Percentiles rank a stretch among this genome's conserved stretches.
These are phyloP conservation scores for Castanopsis chinensis DNA, from an alignment of 306 rosid genomes.

Conservation along the genomic window DNA sequence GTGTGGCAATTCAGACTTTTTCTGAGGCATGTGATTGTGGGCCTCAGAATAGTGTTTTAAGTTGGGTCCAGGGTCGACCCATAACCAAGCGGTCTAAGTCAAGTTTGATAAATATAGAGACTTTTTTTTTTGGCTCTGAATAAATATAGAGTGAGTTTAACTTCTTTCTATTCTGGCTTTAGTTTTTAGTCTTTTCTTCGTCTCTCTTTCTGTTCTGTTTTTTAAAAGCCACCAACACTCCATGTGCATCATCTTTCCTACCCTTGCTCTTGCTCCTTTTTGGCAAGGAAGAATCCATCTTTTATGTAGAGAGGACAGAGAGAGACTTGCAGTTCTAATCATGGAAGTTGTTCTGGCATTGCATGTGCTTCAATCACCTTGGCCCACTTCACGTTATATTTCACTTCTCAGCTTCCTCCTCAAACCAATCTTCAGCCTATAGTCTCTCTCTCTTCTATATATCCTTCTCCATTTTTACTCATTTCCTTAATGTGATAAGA, in stretches of 20 bases:
- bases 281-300: conserved; percentile 52
- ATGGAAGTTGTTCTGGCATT: conserved; percentile 82
- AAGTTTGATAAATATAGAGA: neutral
- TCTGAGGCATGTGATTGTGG: conserved; percentile 50
- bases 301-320: conserved; percentile 29
- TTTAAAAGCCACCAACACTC: conserved; percentile 50
- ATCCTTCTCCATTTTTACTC: neutral
- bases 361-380: conserved; percentile 73
- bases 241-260: conserved; percentile 68
- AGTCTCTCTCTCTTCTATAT: neutral
- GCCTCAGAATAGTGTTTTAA: conserved; percentile 14
- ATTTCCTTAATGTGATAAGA: conserved; percentile 13
- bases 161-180: conserved; percentile 17
- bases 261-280: conserved; percentile 48
- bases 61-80: conserved; percentile 8
- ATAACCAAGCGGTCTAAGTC: neutral
- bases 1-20: conserved; percentile 23
- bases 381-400: conserved; percentile 55
- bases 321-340: conserved; percentile 44
- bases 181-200: conserved; percentile 7
- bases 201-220: conserved; percentile 1
- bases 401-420: conserved; percentile 28
- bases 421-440: conserved; percentile 1
- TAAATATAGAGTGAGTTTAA: neutral
- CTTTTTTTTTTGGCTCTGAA: no score